Percentiles rank a stretch among this genome's conserved stretches.
These are phyloP conservation scores for Acer negundo DNA, from an alignment of 345 rosid species.

Conservation along the genomic window DNA sequence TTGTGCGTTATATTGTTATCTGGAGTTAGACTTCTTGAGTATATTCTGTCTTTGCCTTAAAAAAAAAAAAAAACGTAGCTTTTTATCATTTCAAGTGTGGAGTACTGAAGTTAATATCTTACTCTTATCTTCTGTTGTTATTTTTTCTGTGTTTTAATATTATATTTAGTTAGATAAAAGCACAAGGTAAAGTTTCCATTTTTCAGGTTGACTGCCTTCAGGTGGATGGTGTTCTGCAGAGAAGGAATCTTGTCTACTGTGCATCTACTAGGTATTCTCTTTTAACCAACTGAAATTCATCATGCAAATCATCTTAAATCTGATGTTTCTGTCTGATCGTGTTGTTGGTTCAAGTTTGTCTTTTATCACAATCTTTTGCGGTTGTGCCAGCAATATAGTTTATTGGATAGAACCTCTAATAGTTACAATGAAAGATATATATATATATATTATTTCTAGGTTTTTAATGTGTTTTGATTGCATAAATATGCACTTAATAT, in stretches of 20 bases:
- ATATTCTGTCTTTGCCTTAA: background rate
- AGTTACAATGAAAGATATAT: background rate
- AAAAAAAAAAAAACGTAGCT: background rate
- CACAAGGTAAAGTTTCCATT: slow-evolving; percentile 12
- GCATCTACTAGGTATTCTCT: slow-evolving; percentile 91
- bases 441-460: slow-evolving; percentile 7
- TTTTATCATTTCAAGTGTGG: background rate
- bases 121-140: background rate
- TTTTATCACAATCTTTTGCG: background rate
- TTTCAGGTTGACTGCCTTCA: slow-evolving; percentile 93
- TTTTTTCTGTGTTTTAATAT: background rate
- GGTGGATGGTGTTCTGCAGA: slow-evolving; percentile 91
- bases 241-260: slow-evolving; percentile 90
- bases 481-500: slow-evolving; percentile 23
- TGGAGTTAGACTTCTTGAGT: background rate
- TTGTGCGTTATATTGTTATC: background rate
- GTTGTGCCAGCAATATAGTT: slow-evolving; percentile 3
- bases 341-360: slow-evolving; percentile 14
- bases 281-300: slow-evolving; percentile 16
- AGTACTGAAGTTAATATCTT: background rate
- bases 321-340: slow-evolving; percentile 14
- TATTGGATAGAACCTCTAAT: background rate
- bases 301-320: background rate
- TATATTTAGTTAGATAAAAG: slow-evolving; percentile 14
- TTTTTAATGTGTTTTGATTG: background rate